A percentile compares a stretch with the other conserved stretches of the same genome.
These are phyloP conservation scores for Stagonosporopsis vannaccii DNA, from an alignment of 2,329 filamentous ascomycete genomes.

Conservation along the genomic window DNA sequence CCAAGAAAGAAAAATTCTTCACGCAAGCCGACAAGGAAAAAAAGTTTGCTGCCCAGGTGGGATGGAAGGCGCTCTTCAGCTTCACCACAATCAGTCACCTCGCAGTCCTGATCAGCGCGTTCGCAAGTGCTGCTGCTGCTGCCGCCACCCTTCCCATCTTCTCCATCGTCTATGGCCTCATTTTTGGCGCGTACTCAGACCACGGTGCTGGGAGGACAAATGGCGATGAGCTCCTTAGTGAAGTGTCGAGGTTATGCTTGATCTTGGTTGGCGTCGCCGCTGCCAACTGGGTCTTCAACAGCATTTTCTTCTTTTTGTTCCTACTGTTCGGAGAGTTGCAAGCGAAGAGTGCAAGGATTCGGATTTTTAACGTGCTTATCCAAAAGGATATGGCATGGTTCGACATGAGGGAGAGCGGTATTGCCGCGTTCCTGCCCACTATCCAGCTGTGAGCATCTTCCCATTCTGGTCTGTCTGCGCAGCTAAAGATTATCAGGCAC, in stretches of 20 bases:
- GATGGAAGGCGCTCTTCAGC: slow-evolving; percentile 69
- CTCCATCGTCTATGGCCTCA: slow-evolving; percentile 73
- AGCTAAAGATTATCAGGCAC: slow-evolving; percentile 64
- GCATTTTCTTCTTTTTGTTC: slow-evolving; percentile 73
- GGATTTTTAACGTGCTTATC: slow-evolving; percentile 73
- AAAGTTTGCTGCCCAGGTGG: slow-evolving; percentile 27
- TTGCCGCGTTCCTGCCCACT: slow-evolving; percentile 73
- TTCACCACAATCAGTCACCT: slow-evolving; percentile 73
- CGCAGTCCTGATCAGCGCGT: slow-evolving; percentile 61
- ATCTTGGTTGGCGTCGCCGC: slow-evolving; percentile 69
- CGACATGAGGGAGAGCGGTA: slow-evolving; percentile 74
- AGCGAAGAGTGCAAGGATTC: slow-evolving; percentile 68
- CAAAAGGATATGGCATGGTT: slow-evolving; percentile 82
- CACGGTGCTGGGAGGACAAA: slow-evolving; percentile 66
- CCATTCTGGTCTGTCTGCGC: not conserved
- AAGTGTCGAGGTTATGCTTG: slow-evolving; percentile 67
- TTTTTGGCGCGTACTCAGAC: slow-evolving; percentile 75
- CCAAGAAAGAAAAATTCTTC: slow-evolving; percentile 22
- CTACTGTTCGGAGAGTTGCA: slow-evolving; percentile 82
- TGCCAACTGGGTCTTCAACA: slow-evolving; percentile 71
- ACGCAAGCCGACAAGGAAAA: slow-evolving; percentile 29
- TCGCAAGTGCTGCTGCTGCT: slow-evolving; percentile 64
- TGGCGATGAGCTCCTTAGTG: slow-evolving; percentile 60
- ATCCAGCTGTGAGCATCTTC: slow-evolving; percentile 71
- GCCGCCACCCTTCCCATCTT: slow-evolving; percentile 71